Base-by-base conservation (phyloP, 2,329 filamentous ascomycete species). In the Botryotinia calthae region DNA sequence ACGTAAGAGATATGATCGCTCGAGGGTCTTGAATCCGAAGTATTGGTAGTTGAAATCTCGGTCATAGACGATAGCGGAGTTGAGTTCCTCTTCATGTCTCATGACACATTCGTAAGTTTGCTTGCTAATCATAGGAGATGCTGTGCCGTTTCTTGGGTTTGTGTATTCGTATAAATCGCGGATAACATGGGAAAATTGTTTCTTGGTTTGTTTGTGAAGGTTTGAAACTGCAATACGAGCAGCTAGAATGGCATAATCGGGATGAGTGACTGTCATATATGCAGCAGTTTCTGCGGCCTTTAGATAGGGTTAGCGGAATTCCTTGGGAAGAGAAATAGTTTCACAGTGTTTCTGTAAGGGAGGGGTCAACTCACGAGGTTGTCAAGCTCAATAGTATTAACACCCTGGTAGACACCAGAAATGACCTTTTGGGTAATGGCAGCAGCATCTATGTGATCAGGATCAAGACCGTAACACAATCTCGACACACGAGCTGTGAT, bases 1-100 rank as follows among this genome's bases (percentile, higher is more conserved):
- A 82, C 97, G 95, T 78, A 99, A 91, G 70, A 99, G 91, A 81
- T 99, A 99, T 81, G 96, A 99, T 74, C 96, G 91, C 87, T 99
- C 96, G 56, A 99, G 87, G 12, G 96, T 99, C 89, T 99, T 99
- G 90, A 99, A 99, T 76, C 96, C 96, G 81, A 99, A 99, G 86
- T 97, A 99, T 86, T 99, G 96, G 87, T 99, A 99, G 89, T 98
- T 98, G 89, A 99, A 99, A 83, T 99, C 96, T 79, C 96, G 93
- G 85, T 99, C 96, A 81, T 98, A 99, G 80, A 99, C 95, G 82
- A 99, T 98, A 80, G 96, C 96, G 61, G 95, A 98, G 87, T 99
- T 97, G 73, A 99, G 89, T 85, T 99, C 96, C 72, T 97, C 96
- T 80, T 94, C 94, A 84, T 99, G 94, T 81, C 92, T 93, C 93